A percentile compares a stretch with the other conserved stretches of the same genome.
Evolutionary conservation across 202 grass and related monocot species (phyloP).

Genomic region (Alloteropsis angusta): DNA sequence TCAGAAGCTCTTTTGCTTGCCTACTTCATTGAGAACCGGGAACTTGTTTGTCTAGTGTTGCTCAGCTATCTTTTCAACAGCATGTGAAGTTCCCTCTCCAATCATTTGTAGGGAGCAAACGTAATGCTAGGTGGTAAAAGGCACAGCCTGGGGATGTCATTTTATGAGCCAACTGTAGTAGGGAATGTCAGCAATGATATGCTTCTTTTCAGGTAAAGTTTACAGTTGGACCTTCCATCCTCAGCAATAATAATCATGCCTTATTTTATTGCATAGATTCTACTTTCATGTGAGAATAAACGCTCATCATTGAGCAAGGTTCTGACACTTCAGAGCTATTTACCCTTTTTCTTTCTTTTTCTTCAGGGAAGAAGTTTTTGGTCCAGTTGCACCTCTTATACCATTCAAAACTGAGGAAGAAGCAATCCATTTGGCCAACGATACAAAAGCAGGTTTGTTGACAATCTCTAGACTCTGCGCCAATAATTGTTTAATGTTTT

Average conservation of each 20-base stretch:
- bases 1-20: not conserved
- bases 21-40: not conserved
- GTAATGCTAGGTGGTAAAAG: conserved; percentile 84
- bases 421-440: conserved; percentile 74
- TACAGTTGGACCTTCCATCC: not conserved
- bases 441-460: conserved; percentile 74
- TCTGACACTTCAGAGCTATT: not conserved
- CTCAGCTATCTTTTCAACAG: not conserved
- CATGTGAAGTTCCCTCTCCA: conserved; percentile 8
- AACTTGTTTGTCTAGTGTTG: conserved; percentile 10
- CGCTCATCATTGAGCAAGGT: not conserved
- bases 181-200: conserved; percentile 77
- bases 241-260: not conserved
- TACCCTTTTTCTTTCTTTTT: not conserved
- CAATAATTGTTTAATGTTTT: not conserved
- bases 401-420: conserved; percentile 98
- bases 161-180: conserved; percentile 93
- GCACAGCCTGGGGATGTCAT: conserved; percentile 79
- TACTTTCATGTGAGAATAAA: conserved; percentile 16
- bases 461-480: not conserved
- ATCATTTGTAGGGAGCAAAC: conserved; percentile 67
- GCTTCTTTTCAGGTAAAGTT: conserved; percentile 76
- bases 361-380: conserved; percentile 89
- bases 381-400: conserved; percentile 89
- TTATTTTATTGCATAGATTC: conserved; percentile 20